Conservation (phyloP, 1,284 basidiomycete genomes). For the Wallemia hederae region DNA sequence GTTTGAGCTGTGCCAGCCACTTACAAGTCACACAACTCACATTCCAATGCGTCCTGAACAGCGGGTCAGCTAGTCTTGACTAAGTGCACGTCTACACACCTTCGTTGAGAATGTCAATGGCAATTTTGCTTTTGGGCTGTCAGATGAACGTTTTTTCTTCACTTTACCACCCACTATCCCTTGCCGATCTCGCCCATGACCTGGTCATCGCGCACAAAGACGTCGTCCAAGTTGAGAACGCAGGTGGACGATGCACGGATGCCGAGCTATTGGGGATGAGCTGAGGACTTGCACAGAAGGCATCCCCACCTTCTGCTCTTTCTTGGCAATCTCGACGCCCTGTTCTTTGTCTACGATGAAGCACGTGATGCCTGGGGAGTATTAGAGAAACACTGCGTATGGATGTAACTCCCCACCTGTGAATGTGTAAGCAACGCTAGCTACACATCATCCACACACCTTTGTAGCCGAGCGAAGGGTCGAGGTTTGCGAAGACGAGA, state of each 20-base stretch:
- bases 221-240: slow-evolving; percentile 79
- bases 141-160: no score
- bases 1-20: slow-evolving; percentile 23
- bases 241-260: slow-evolving; percentile 94
- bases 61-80: neutral
- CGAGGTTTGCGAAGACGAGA: slow-evolving; percentile 14
- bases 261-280: slow-evolving; percentile 29
- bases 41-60: slow-evolving; percentile 60
- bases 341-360: slow-evolving; percentile 88
- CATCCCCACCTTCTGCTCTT: slow-evolving; percentile 53
- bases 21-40: slow-evolving; percentile 32
- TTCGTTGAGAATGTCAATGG: slow-evolving; percentile 94
- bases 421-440: neutral
- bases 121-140: slow-evolving; percentile 24
- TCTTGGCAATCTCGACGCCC: slow-evolving; percentile 93
- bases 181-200: slow-evolving; percentile 57
- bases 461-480: neutral
- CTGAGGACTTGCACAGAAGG: slow-evolving; percentile 11
- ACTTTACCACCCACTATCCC: slow-evolving; percentile 56
- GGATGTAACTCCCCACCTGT: neutral
- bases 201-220: slow-evolving; percentile 74
- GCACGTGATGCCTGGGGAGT: slow-evolving; percentile 83
- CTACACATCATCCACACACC: neutral
- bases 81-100: slow-evolving; percentile 17
- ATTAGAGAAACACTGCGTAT: slow-evolving; percentile 13